phyloP scores from a whole-genome alignment of 225 moss, liverwort and hornwort species.

The Pseudoscleropodium purum region DNA sequence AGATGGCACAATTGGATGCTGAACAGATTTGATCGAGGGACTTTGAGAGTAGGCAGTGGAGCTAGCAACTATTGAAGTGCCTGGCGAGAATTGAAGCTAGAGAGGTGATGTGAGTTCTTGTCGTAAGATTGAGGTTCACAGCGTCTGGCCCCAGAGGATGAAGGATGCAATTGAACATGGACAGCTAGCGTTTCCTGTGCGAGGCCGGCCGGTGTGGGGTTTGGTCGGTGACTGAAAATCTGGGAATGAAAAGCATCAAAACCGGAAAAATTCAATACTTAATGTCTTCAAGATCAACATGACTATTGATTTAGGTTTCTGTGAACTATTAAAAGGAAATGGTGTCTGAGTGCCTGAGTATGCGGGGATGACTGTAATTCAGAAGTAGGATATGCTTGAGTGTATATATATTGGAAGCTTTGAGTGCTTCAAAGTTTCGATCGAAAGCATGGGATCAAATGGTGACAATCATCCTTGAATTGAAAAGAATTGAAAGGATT shows the following conservation, averaged over 20 bases:
- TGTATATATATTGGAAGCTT: not conserved
- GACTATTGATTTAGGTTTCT: not conserved
- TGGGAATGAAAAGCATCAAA: not conserved
- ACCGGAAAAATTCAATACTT: not conserved
- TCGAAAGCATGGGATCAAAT: not conserved
- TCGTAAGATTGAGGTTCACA: not conserved
- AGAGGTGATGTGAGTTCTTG: not conserved
- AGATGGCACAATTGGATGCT: not conserved
- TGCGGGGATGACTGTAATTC: not conserved
- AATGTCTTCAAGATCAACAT: not conserved
- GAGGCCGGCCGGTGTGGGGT: not conserved
- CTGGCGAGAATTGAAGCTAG: not conserved
- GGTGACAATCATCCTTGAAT: not conserved
- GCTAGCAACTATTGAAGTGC: not conserved
- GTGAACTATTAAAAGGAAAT: not conserved
- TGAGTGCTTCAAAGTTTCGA: not conserved
- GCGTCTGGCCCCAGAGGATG: not conserved
- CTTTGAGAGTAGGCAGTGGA: not conserved
- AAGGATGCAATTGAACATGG: not conserved
- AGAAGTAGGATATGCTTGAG: not conserved
- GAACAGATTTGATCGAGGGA: not conserved
- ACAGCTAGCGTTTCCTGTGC: not conserved
- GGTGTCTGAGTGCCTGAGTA: no score
- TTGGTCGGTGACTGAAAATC: slow-evolving; percentile 15
- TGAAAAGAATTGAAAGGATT: no score